Percentiles rank a stretch among this genome's conserved stretches.
These are phyloP conservation scores for Sporobolomyces phaffii DNA, from an alignment of 768 basidiomycete genomes.

Conservation along the genomic window DNA sequence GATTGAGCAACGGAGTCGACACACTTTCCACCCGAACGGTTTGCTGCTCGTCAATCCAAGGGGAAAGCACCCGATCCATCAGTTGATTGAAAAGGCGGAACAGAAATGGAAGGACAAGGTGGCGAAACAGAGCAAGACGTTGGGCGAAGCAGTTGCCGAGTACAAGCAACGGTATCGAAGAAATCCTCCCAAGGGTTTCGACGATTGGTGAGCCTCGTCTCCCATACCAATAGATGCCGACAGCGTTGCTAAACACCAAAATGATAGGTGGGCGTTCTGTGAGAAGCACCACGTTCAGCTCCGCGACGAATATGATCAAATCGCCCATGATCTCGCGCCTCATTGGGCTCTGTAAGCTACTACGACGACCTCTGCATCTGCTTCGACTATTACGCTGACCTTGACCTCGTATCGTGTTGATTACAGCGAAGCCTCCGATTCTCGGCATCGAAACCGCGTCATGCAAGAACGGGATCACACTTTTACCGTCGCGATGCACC, in stretches of 20 bases:
- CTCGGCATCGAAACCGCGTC: constrained; percentile 35
- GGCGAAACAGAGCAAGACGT: constrained; percentile 67
- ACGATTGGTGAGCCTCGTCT: constrained; percentile 61
- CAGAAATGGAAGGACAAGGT: constrained; percentile 60
- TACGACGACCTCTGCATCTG: too few relatives aligned
- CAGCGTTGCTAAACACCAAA: too few relatives aligned
- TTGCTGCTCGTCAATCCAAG: constrained; percentile 37
- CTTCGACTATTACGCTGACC: too few relatives aligned
- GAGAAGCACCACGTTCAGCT: constrained; percentile 52
- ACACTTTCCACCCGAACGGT: constrained; percentile 39
- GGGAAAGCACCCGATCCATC: constrained; percentile 51
- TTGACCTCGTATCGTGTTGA: not conserved
- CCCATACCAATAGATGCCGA: not conserved
- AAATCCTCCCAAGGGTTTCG: constrained; percentile 82
- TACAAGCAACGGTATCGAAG: constrained; percentile 71
- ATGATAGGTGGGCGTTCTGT: constrained; percentile 54
- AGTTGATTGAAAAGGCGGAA: constrained; percentile 50
- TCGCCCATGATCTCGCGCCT: constrained; percentile 66
- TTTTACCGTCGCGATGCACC: constrained; percentile 39
- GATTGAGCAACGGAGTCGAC: constrained; percentile 22
- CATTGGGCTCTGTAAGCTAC: constrained; percentile 67
- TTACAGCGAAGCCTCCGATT: constrained; percentile 38
- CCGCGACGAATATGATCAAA: constrained; percentile 57
- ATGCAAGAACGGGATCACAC: constrained; percentile 43
- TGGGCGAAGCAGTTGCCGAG: constrained; percentile 69